A percentile compares a stretch with the other conserved stretches of the same genome.
Conservation (phyloP, 2,329 filamentous ascomycete genomes). For the Colletotrichum simmondsii region DNA sequence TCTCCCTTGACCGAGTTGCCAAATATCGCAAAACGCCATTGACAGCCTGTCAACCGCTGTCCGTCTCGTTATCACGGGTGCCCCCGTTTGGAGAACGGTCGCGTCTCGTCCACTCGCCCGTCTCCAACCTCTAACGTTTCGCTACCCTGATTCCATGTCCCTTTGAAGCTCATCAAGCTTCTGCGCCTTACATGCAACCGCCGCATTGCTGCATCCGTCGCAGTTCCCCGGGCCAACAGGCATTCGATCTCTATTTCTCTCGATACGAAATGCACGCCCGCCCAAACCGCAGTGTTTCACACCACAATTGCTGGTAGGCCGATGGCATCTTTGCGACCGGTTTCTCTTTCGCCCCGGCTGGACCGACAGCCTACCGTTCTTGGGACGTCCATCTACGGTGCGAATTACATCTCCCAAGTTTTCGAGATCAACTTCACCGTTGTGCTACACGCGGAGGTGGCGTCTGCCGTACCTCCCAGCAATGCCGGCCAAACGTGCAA, state of each 20-base stretch:
- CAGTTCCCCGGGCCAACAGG: slow-evolving; percentile 23
- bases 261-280: slow-evolving; percentile 15
- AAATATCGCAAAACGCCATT: not conserved
- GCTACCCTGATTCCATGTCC: not conserved
- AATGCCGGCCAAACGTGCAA: slow-evolving; percentile 1
- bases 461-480: slow-evolving; percentile 23
- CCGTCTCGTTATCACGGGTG: slow-evolving; percentile 4
- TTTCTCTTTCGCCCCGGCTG: not conserved
- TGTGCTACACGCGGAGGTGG: not conserved
- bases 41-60: slow-evolving; percentile 2
- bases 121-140: slow-evolving; percentile 16
- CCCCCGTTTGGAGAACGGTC: not conserved
- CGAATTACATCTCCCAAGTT: not conserved
- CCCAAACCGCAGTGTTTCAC: slow-evolving; percentile 26
- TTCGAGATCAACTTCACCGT: not conserved
- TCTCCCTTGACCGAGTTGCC: slow-evolving; percentile 10
- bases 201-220: slow-evolving; percentile 21
- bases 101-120: slow-evolving; percentile 16
- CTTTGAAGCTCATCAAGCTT: not conserved
- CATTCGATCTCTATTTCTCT: not conserved
- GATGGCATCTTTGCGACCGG: not conserved
- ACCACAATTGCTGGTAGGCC: not conserved
- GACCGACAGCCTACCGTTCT: not conserved
- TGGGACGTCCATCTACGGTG: not conserved
- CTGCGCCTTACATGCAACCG: slow-evolving; percentile 8